Percentiles rank a stretch among this genome's conserved stretches.
These are phyloP conservation scores for Aspergillus thermomutatus DNA, from an alignment of 2,329 filamentous ascomycete species.

Conservation along the genomic window DNA sequence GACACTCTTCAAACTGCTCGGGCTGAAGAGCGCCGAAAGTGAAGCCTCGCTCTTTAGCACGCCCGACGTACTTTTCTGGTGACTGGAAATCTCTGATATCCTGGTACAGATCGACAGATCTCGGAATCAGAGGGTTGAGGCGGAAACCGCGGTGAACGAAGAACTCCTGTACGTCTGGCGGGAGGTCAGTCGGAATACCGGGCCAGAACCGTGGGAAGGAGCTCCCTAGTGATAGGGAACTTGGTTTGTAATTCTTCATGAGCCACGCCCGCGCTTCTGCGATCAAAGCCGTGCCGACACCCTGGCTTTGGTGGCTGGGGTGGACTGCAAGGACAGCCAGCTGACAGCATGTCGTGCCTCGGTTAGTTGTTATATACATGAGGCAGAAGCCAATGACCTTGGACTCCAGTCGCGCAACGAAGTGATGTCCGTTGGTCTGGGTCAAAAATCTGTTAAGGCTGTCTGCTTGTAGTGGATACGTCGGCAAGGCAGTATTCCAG, in stretches of 20 bases:
- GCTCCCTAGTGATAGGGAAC: conserved; percentile 24
- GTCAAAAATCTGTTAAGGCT: conserved; percentile 27
- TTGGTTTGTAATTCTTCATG: conserved; percentile 21
- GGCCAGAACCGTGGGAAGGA: conserved; percentile 47
- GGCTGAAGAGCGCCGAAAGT: conserved; percentile 36
- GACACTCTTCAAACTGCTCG: conserved; percentile 38
- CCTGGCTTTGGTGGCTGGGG: conserved; percentile 31
- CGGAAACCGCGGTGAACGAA: conserved; percentile 42
- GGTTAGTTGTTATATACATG: conserved; percentile 27
- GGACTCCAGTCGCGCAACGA: conserved; percentile 27
- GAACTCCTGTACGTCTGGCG: conserved; percentile 34
- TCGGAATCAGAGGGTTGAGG: conserved; percentile 20
- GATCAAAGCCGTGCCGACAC: conserved; percentile 39
- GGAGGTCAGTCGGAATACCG: conserved; percentile 40
- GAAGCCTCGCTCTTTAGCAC: conserved; percentile 33
- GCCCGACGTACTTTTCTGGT: conserved; percentile 33
- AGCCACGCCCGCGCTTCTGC: conserved; percentile 27
- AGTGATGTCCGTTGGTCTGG: conserved; percentile 29
- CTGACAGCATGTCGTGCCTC: conserved; percentile 23
- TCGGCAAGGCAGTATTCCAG: conserved; percentile 38
- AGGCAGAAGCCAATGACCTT: conserved; percentile 38
- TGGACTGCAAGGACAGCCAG: conserved; percentile 39
- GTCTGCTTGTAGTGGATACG: conserved; percentile 30
- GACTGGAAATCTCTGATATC: conserved; percentile 35
- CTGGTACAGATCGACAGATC: conserved; percentile 40